Evolutionary conservation across 2,329 filamentous ascomycete species (phyloP).

Genomic region (Verticillium nubilum): DNA sequence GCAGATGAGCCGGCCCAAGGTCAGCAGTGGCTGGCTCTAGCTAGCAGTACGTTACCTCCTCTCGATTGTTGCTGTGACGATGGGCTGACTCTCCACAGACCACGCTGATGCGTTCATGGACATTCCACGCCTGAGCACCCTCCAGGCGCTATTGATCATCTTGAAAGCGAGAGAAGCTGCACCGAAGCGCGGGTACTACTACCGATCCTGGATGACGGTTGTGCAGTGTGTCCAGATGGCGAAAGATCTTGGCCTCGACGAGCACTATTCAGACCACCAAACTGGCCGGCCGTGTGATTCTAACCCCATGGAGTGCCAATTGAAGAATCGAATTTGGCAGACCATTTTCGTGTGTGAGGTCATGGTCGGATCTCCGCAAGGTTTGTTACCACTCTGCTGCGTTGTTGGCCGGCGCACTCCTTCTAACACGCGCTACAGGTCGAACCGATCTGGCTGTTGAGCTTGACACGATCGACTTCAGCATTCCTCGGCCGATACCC

Average conservation of each 20-base stretch:
- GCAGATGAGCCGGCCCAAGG: slow-evolving; percentile 80
- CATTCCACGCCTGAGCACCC: slow-evolving; percentile 80
- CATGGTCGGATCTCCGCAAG: slow-evolving; percentile 92
- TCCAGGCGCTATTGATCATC: slow-evolving; percentile 82
- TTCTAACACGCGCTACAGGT: slow-evolving; percentile 37
- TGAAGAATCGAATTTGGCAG: slow-evolving; percentile 88
- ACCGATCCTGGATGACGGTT: slow-evolving; percentile 93
- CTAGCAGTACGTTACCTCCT: slow-evolving; percentile 56
- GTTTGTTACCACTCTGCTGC: slow-evolving; percentile 35
- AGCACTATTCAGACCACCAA: slow-evolving; percentile 76
- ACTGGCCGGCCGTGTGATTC: slow-evolving; percentile 66
- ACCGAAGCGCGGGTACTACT: slow-evolving; percentile 92
- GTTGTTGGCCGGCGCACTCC: background rate
- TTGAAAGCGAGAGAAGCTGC: slow-evolving; percentile 89
- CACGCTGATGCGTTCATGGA: slow-evolving; percentile 94
- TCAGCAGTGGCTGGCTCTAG: slow-evolving; percentile 88
- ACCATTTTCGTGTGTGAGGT: slow-evolving; percentile 79
- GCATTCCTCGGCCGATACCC: slow-evolving; percentile 55
- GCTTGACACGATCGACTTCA: slow-evolving; percentile 70
- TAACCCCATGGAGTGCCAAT: slow-evolving; percentile 67
- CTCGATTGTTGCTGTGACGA: slow-evolving; percentile 9
- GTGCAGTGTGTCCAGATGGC: slow-evolving; percentile 91
- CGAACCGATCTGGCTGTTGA: slow-evolving; percentile 74
- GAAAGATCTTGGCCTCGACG: slow-evolving; percentile 83
- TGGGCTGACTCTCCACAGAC: slow-evolving; percentile 40